Evolutionary conservation across 345 rosid genomes (phyloP).

Genomic region (Acer saccharum): DNA sequence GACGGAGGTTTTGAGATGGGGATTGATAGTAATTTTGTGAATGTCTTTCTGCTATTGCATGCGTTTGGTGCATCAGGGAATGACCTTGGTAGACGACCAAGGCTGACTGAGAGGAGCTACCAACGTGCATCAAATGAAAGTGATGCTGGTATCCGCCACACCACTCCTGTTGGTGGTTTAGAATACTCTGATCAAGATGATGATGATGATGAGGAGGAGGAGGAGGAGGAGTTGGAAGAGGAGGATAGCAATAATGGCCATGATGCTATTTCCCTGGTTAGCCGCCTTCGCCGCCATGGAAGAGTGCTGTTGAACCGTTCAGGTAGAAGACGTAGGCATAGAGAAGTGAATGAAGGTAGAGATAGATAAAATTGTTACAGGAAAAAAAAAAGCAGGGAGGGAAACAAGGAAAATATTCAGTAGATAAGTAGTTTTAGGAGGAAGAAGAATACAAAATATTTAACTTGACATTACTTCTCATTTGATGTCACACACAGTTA

Average conservation of each 20-base stretch:
- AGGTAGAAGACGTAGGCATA: constrained; percentile 72
- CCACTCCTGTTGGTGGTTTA: constrained; percentile 33
- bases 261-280: constrained; percentile 55
- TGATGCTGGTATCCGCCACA: constrained; percentile 26
- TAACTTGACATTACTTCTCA: constrained; percentile 21
- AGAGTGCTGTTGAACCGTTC: constrained; percentile 65
- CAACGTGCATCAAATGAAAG: constrained; percentile 34
- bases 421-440: constrained; percentile 18
- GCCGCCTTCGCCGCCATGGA: constrained; percentile 69
- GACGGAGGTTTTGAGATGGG: constrained; percentile 49
- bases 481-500: not conserved
- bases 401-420: constrained; percentile 11
- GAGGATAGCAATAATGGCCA: constrained; percentile 22
- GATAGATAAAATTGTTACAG: constrained; percentile 11
- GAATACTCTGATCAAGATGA: constrained; percentile 50
- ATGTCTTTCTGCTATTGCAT: constrained; percentile 66
- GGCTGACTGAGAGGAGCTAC: constrained; percentile 41
- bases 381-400: constrained; percentile 16
- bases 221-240: constrained; percentile 1
- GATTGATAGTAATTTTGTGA: constrained; percentile 61
- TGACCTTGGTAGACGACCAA: constrained; percentile 44
- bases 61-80: constrained; percentile 75
- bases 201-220: constrained; percentile 31
- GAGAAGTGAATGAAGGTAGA: constrained; percentile 46
- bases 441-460: constrained; percentile 18